Conservation (phyloP, 2,329 filamentous ascomycete genomes). For the Fusarium xyrophilum region DNA sequence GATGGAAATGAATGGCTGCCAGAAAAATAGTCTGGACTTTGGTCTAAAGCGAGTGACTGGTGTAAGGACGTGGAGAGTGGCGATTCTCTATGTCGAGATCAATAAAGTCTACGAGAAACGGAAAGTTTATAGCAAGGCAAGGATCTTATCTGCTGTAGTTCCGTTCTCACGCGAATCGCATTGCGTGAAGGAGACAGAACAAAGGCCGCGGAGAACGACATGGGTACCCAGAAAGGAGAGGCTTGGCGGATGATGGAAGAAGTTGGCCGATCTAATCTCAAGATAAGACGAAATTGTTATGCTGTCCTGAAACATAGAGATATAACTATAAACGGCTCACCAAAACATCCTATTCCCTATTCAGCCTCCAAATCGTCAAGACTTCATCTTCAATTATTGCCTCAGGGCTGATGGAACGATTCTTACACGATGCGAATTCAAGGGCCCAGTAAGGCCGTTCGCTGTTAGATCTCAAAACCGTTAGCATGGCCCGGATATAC, state of each 20-base stretch:
- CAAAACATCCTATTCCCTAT: not conserved
- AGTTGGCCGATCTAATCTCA: not conserved
- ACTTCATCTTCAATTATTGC: no score
- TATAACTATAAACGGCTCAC: not conserved
- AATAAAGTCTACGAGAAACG: not conserved
- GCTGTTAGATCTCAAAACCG: not conserved
- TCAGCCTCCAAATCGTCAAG: not conserved
- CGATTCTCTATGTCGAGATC: not conserved
- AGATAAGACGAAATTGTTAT: not conserved
- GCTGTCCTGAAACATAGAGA: not conserved
- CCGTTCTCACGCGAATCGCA: not conserved
- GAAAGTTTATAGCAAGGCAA: not conserved
- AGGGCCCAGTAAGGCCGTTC: not conserved
- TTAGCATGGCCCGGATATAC: not conserved
- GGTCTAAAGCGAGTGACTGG: not conserved
- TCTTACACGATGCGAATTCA: not conserved
- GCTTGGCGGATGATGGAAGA: not conserved
- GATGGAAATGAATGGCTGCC: not conserved
- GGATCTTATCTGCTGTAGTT: not conserved
- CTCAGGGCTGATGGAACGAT: not conserved
- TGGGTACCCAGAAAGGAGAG: slow-evolving; percentile 12
- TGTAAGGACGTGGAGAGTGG: not conserved
- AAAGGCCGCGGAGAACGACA: not conserved
- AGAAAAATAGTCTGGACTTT: not conserved
- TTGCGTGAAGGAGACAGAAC: not conserved